A percentile compares a stretch with the other conserved stretches of the same genome.
Evolutionary conservation across 805 yeast species (phyloP).

Genomic region (Barnettozyma siamensis): DNA sequence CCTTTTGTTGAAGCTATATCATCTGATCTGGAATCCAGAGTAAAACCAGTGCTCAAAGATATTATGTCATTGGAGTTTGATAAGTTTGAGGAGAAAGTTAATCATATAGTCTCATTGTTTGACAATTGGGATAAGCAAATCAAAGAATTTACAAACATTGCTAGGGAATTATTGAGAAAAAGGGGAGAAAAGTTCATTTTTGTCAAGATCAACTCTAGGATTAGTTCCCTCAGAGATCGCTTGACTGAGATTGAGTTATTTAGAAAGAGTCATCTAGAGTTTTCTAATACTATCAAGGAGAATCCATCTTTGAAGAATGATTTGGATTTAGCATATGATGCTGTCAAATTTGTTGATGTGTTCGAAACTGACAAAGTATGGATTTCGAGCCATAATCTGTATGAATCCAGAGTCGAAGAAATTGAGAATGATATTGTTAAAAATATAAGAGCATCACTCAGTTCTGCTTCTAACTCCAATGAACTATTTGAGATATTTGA

Average conservation of each 20-base stretch:
- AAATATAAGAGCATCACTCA: slow-evolving; percentile 34
- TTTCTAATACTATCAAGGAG: slow-evolving; percentile 33
- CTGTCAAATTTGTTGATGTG: slow-evolving; percentile 32
- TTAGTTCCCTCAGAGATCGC: slow-evolving; percentile 35
- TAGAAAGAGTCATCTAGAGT: slow-evolving; percentile 47
- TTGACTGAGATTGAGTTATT: slow-evolving; percentile 39
- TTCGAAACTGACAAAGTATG: slow-evolving; percentile 36
- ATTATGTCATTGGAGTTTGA: slow-evolving; percentile 39
- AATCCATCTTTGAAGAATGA: slow-evolving; percentile 22
- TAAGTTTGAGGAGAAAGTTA: slow-evolving; percentile 33
- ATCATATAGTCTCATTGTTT: slow-evolving; percentile 31
- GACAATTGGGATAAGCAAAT: slow-evolving; percentile 53
- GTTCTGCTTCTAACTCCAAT: slow-evolving; percentile 34
- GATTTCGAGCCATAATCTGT: slow-evolving; percentile 35
- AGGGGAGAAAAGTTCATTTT: slow-evolving; percentile 65
- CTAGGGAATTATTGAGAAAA: slow-evolving; percentile 71
- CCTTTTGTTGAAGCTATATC: slow-evolving; percentile 62
- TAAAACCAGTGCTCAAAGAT: slow-evolving; percentile 36
- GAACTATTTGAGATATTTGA: slow-evolving; percentile 50
- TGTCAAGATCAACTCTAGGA: slow-evolving; percentile 49
- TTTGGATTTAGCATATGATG: slow-evolving; percentile 36
- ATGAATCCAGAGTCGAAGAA: slow-evolving; percentile 36
- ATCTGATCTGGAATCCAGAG: slow-evolving; percentile 43
- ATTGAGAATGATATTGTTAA: slow-evolving; percentile 43
- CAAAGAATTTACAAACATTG: slow-evolving; percentile 57